Base-by-base conservation (phyloP, 169 alveolate genomes). In the Perkinsus olseni region DNA sequence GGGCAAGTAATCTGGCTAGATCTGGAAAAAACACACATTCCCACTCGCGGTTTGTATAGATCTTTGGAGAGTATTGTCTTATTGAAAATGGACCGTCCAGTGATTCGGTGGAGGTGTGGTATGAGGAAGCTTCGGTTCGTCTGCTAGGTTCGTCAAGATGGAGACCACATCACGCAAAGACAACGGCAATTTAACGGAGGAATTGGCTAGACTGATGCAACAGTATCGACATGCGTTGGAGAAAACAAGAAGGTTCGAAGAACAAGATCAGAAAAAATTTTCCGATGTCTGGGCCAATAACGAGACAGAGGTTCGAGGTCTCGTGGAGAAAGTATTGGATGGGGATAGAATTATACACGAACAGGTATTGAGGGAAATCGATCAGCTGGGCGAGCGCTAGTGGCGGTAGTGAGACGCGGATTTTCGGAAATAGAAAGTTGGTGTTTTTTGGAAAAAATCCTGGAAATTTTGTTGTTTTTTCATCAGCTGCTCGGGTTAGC, bases 101-200 rank as follows among this genome's bases (percentile, higher is more conserved):
- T n/a, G n/a, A n/a, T n/a, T n/a, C n/a, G n/a, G n/a, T n/a, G n/a
- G n/a, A n/a, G 38, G 17, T 24, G 31, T 10, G 91, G 91, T 74
- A 74, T 34, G 38, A n/a, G 48, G 20, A 74, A 20, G 10, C 34
- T 38, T 3, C 24, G 28, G 11, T 6, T 40, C 50, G 74, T 74
- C 31, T 40, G 51, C 28, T 24, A 24, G 50, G 92, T 40, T 48
- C 3, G 24, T 74, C 48, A 17, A 74, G 91, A 0, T 34, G 38
- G 74, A 38, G 74, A 38, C 48, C 28, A 38, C 11, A 0, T 38
- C 38, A 45, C 91, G 94, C 11, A 38, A 74, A 50, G 92, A 74
- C 21, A 93, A 93, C 93, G 36, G 36, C 31, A 91, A 93, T 39
- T 74, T 92, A 20, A 93, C 93, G 21, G 92, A 92, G 31, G 95